phyloP scores from a whole-genome alignment of 2,329 filamentous ascomycete species.

The Colletotrichum incanum region DNA sequence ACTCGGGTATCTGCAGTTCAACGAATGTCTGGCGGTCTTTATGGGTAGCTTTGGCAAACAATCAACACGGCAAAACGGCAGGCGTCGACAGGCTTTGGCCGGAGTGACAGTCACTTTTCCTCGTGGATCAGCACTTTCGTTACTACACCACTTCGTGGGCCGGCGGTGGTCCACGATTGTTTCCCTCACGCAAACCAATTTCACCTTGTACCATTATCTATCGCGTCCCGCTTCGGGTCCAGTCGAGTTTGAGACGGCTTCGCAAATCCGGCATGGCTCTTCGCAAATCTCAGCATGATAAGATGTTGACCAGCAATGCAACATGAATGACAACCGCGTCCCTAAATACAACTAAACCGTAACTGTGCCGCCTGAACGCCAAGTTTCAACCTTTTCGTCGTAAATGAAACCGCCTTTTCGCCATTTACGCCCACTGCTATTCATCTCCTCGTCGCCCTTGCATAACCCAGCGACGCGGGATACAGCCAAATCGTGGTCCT shows the following conservation, averaged over 20 bases:
- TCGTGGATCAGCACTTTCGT: slow-evolving; percentile 44
- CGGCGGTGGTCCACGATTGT: slow-evolving; percentile 34
- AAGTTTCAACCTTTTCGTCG: slow-evolving; percentile 34
- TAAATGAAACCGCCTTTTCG: slow-evolving; percentile 41
- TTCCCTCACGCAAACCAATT: slow-evolving; percentile 40
- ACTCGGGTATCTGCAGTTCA: slow-evolving; percentile 14
- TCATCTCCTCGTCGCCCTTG: slow-evolving; percentile 24
- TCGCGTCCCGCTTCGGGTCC: slow-evolving; percentile 42
- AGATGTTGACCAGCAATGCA: slow-evolving; percentile 45
- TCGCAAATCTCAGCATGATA: slow-evolving; percentile 45
- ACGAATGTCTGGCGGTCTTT: slow-evolving; percentile 42
- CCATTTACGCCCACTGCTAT: slow-evolving; percentile 28
- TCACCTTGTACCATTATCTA: slow-evolving; percentile 46
- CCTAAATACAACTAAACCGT: slow-evolving; percentile 42
- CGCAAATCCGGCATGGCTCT: slow-evolving; percentile 43
- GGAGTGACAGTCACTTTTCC: slow-evolving; percentile 40
- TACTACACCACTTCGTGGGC: slow-evolving; percentile 42
- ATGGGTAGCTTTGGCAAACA: slow-evolving; percentile 45
- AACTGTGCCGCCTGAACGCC: slow-evolving; percentile 45
- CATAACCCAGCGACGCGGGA: slow-evolving; percentile 10
- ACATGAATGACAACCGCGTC: slow-evolving; percentile 45
- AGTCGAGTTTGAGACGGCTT: slow-evolving; percentile 44
- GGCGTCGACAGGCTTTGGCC: slow-evolving; percentile 44
- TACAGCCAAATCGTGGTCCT: slow-evolving; percentile 9
- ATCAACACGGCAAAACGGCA: slow-evolving; percentile 44